A percentile compares a stretch with the other conserved stretches of the same genome.
Conservation (phyloP, 202 grass and related monocot genomes). For the Elaeis oleifera region DNA sequence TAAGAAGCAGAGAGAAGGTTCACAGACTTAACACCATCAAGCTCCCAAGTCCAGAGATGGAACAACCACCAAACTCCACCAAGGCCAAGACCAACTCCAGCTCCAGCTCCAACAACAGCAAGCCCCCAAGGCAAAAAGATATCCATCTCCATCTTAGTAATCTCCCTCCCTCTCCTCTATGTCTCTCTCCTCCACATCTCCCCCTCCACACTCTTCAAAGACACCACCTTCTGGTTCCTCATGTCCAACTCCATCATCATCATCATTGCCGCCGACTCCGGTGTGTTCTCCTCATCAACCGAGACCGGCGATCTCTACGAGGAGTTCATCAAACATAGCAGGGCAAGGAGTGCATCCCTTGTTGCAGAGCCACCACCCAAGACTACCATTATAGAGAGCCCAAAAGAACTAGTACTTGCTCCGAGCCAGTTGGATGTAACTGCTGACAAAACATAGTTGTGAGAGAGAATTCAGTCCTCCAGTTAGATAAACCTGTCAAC, state of each 20-base stretch:
- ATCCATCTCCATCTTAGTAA: slow-evolving; percentile 67
- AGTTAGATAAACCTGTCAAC: too few species aligned
- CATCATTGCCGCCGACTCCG: slow-evolving; percentile 63
- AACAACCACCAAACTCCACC: too few species aligned
- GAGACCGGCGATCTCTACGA: slow-evolving; percentile 11
- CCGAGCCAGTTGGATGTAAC: too few species aligned
- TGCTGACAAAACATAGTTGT: too few species aligned
- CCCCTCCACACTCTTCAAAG: slow-evolving; percentile 51
- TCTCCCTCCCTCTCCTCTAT: slow-evolving; percentile 71
- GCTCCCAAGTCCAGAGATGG: too few species aligned
- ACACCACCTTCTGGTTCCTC: slow-evolving; percentile 98
- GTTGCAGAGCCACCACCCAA: background rate
- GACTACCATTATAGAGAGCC: too few species aligned
- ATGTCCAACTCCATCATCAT: slow-evolving; percentile 93
- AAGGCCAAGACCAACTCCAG: too few species aligned
- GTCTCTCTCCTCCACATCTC: slow-evolving; percentile 64
- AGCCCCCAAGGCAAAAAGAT: slow-evolving; percentile 40
- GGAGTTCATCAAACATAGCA: background rate
- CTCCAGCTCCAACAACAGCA: background rate
- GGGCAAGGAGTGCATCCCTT: slow-evolving; percentile 11
- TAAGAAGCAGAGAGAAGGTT: too few species aligned
- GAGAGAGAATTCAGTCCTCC: too few species aligned
- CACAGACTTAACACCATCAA: too few species aligned
- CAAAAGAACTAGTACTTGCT: too few species aligned
- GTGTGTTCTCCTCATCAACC: slow-evolving; percentile 36